Conservation (phyloP, 441 rosid species). For the Pelargonium citronellum region DNA sequence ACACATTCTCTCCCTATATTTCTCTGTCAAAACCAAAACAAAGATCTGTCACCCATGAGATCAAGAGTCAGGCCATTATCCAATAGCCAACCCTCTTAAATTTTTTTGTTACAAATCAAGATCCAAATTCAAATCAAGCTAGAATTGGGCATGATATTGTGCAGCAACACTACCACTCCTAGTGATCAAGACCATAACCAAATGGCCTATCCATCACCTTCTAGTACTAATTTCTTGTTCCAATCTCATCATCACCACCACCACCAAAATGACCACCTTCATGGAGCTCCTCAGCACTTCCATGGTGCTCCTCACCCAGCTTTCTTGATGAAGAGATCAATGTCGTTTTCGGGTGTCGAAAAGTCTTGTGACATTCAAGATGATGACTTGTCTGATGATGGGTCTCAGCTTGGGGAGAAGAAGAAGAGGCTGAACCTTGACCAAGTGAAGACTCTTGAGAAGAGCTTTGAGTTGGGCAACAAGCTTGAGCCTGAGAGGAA, state of each 20-base stretch:
- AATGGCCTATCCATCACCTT: conserved; percentile 3
- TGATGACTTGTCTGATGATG: conserved; percentile 89
- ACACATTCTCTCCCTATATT: too few species aligned
- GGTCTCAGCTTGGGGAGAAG: conserved; percentile 81
- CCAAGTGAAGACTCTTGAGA: conserved; percentile 88
- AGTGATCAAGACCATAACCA: background rate
- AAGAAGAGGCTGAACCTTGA: conserved; percentile 88
- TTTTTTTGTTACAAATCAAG: too few species aligned
- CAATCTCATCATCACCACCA: background rate
- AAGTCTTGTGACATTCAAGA: conserved; percentile 34
- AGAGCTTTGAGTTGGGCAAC: conserved; percentile 81
- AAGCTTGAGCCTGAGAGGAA: conserved; percentile 97
- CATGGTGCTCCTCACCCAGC: conserved; percentile 20
- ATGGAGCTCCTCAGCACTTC: too few species aligned
- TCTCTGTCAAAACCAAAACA: background rate
- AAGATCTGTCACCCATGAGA: background rate
- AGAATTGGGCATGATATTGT: too few species aligned
- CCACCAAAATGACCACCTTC: background rate
- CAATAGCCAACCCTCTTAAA: too few species aligned
- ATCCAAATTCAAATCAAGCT: too few species aligned
- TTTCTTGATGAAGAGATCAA: conserved; percentile 72
- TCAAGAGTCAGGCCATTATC: background rate
- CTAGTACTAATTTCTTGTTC: background rate
- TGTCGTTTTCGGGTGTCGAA: conserved; percentile 67
- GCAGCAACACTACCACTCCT: too few species aligned